phyloP scores from a whole-genome alignment of 306 rosid genomes.

The Gillenia trifoliata region DNA sequence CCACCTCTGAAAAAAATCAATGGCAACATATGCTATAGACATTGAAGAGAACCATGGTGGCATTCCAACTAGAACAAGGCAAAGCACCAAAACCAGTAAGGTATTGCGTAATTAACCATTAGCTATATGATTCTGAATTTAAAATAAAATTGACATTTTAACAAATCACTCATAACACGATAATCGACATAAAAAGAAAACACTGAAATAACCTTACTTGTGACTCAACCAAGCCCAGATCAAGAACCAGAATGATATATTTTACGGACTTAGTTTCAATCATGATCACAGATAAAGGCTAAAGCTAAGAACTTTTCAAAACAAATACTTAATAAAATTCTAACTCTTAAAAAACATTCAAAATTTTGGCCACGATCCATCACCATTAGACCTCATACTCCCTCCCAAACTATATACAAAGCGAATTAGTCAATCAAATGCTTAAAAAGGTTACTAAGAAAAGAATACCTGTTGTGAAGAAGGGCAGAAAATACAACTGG shows the following conservation, averaged over 20 bases:
- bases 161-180: background rate
- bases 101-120: background rate
- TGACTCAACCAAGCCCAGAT: slow-evolving; percentile 1
- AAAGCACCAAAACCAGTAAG: slow-evolving; percentile 39
- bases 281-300: too few relatives aligned
- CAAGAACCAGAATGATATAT: too few relatives aligned
- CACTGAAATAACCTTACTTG: background rate
- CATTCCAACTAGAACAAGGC: slow-evolving; percentile 65
- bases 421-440: background rate
- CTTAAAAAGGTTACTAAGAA: background rate
- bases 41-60: slow-evolving; percentile 81
- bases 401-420: slow-evolving; percentile 11
- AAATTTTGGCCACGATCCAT: slow-evolving; percentile 30
- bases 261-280: too few relatives aligned
- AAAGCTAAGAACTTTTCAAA: background rate
- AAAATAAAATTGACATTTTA: background rate
- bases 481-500: background rate
- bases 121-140: background rate
- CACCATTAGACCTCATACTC: background rate
- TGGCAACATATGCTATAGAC: slow-evolving; percentile 52
- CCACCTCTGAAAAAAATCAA: slow-evolving; percentile 84
- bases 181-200: background rate
- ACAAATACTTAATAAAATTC: background rate
- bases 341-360: slow-evolving; percentile 3
- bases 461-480: background rate